Evolutionary conservation across 83 land plant genomes (phyloP).

Genomic region (Picea abies): DNA sequence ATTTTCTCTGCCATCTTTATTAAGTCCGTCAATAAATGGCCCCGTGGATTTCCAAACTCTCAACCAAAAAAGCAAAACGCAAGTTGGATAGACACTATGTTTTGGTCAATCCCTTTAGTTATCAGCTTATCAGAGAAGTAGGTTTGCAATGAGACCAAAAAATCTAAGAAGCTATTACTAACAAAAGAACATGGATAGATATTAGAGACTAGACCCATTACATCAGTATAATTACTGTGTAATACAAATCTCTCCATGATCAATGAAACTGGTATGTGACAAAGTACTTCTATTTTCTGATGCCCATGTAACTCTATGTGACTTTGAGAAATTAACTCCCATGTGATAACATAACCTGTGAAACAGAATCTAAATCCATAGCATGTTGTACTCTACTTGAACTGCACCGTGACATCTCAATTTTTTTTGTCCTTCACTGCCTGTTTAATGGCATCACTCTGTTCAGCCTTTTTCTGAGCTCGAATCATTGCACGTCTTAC

Average conservation of each 20-base stretch:
- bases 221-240: not conserved
- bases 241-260: not conserved
- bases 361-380: constrained; percentile 2
- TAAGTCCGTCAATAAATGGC: too few relatives aligned
- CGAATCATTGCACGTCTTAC: constrained; percentile 74
- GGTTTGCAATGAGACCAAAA: not conserved
- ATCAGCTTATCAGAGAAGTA: too few relatives aligned
- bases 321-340: not conserved
- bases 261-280: not conserved
- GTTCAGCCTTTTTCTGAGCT: constrained; percentile 70
- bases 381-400: not conserved
- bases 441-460: constrained; percentile 17
- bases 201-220: not conserved
- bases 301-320: not conserved
- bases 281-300: not conserved
- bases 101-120: too few relatives aligned
- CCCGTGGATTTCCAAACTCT: too few relatives aligned
- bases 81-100: too few relatives aligned
- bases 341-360: not conserved
- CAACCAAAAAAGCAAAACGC: too few relatives aligned
- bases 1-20: too few relatives aligned
- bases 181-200: not conserved
- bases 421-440: not conserved
- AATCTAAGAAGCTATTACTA: not conserved
- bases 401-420: not conserved